phyloP scores from a whole-genome alignment of 2,329 filamentous ascomycete genomes.

The Ceratocystis cacaofunesta region DNA sequence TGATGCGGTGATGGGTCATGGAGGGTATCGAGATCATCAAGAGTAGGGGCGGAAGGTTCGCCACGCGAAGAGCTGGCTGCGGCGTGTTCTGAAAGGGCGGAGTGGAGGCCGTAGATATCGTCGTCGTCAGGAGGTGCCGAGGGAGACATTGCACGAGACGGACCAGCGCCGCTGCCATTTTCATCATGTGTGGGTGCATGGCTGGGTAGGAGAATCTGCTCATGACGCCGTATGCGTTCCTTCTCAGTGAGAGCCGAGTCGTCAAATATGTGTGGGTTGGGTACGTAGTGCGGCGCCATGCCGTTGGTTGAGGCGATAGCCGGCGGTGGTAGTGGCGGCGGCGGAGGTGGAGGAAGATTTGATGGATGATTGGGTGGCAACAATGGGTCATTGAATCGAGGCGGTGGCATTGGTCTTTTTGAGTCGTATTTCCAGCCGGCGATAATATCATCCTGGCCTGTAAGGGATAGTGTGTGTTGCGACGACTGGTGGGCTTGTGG shows the following conservation, averaged over 20 bases:
- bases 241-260: conserved; percentile 64
- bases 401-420: conserved; percentile 4
- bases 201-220: conserved; percentile 67
- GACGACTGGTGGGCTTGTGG: conserved; percentile 11
- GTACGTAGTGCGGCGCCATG: conserved; percentile 45
- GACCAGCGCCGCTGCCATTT: conserved; percentile 19
- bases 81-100: conserved; percentile 28
- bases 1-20: conserved; percentile 18
- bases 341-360: conserved; percentile 17
- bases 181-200: conserved; percentile 35
- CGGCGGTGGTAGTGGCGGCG: conserved; percentile 23
- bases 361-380: conserved; percentile 11
- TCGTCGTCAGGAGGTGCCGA: conserved; percentile 20
- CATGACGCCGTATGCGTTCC: conserved; percentile 60
- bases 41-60: conserved; percentile 11
- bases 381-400: conserved; percentile 13
- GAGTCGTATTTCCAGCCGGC: conserved; percentile 10
- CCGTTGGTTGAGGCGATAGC: conserved; percentile 31
- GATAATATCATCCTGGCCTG: conserved; percentile 24
- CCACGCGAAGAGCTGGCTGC: conserved; percentile 11
- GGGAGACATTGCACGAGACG: conserved; percentile 25
- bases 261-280: conserved; percentile 43
- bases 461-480: conserved; percentile 18
- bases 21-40: conserved; percentile 9
- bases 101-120: conserved; percentile 35